A percentile compares a stretch with the other conserved stretches of the same genome.
Conservation (phyloP, 768 basidiomycete species). For the Daedaleopsis sinensis region DNA sequence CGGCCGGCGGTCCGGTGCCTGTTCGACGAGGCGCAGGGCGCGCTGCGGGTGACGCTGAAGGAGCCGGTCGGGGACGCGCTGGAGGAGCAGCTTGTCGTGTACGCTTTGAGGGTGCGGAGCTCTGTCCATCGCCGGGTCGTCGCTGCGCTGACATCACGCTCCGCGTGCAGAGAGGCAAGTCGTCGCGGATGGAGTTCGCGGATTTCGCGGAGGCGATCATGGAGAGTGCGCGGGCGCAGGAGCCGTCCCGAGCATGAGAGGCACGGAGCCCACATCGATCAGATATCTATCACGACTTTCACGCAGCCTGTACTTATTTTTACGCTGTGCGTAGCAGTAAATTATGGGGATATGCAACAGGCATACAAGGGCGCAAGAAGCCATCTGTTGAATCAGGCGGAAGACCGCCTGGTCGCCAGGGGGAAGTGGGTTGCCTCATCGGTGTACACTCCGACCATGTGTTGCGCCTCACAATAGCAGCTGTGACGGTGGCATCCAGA, state of each 20-base stretch:
- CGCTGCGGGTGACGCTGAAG: constrained; percentile 57
- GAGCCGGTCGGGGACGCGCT: constrained; percentile 42
- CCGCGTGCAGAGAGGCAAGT: constrained; percentile 26
- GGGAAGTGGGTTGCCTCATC: background rate
- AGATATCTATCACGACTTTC: background rate
- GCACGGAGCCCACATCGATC: background rate
- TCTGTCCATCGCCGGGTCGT: background rate
- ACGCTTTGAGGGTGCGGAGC: constrained; percentile 61
- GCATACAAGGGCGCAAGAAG: background rate
- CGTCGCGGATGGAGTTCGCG: constrained; percentile 28
- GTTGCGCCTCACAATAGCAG: background rate
- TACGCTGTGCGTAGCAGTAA: background rate
- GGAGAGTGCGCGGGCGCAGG: constrained; percentile 6
- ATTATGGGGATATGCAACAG: background rate
- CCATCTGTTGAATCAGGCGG: background rate
- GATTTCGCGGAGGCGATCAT: constrained; percentile 27
- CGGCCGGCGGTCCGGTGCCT: constrained; percentile 57
- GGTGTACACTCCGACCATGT: background rate
- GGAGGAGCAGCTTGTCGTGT: constrained; percentile 53
- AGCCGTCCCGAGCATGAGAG: background rate
- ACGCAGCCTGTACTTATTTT: background rate
- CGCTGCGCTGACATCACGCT: background rate
- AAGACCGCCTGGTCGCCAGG: background rate
- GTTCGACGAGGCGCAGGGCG: constrained; percentile 56
- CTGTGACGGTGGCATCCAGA: background rate